Conservation (phyloP, 768 basidiomycete genomes). For the Suillus sp. region DNA sequence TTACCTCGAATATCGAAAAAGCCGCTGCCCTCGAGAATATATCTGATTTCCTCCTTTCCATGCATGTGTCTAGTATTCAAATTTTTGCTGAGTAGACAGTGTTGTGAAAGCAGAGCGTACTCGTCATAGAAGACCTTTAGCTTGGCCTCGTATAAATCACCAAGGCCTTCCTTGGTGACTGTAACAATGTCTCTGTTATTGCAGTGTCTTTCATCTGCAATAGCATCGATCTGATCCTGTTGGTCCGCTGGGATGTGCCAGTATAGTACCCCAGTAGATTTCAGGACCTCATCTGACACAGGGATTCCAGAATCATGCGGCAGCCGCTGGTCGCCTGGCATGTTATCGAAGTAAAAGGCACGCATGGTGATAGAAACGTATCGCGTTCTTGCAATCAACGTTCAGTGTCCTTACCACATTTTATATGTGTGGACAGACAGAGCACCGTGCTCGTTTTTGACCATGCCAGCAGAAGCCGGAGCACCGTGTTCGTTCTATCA, state of each 20-base stretch:
- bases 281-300: conserved; percentile 52
- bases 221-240: conserved; percentile 56
- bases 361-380: conserved; percentile 47
- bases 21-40: conserved; percentile 80
- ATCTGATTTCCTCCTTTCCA: conserved; percentile 95
- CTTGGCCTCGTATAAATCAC: conserved; percentile 80
- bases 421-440: too few relatives aligned
- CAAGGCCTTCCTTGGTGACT: conserved; percentile 76
- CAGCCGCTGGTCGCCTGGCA: conserved; percentile 78
- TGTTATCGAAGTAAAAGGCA: conserved; percentile 75
- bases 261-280: conserved; percentile 61
- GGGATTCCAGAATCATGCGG: conserved; percentile 71
- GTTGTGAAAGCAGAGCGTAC: conserved; percentile 40
- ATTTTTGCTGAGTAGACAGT: not conserved
- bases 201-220: conserved; percentile 73
- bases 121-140: conserved; percentile 84
- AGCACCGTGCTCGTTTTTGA: too few relatives aligned
- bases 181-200: conserved; percentile 83
- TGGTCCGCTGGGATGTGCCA: conserved; percentile 61
- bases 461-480: too few relatives aligned
- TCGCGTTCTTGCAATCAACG: too few relatives aligned
- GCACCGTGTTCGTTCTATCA: too few relatives aligned
- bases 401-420: too few relatives aligned
- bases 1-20: conserved; percentile 90
- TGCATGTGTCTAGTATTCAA: conserved; percentile 72